A percentile compares a stretch with the other conserved stretches of the same genome.
Conservation (phyloP, 805 yeast genomes). For the Kluyveromyces dobzhanskii region DNA sequence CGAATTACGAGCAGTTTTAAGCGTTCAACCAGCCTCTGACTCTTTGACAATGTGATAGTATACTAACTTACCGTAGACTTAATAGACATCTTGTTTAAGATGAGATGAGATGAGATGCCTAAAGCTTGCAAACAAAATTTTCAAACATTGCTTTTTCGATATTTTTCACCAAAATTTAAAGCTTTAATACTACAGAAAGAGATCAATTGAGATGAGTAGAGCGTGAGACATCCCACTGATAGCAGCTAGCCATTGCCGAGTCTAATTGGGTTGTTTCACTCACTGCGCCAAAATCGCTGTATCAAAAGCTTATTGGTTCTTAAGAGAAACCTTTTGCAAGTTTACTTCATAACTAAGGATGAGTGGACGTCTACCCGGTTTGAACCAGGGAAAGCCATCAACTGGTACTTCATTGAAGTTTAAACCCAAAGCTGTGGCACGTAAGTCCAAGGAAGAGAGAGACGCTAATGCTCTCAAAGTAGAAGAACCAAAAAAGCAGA, state of each 20-base stretch:
- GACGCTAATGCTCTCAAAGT: conserved; percentile 64
- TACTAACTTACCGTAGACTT: too few species aligned
- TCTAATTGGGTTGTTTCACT: too few species aligned
- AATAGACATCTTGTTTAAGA: not conserved
- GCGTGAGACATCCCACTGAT: too few species aligned
- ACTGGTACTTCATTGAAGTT: conserved; percentile 45
- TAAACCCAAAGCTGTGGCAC: conserved; percentile 79
- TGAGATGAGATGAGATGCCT: conserved; percentile 17
- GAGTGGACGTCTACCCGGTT: conserved; percentile 29
- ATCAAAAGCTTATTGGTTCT: too few species aligned
- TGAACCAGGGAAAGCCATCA: conserved; percentile 31
- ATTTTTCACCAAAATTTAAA: not conserved
- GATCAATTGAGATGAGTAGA: too few species aligned
- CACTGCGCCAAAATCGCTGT: too few species aligned
- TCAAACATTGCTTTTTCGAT: not conserved
- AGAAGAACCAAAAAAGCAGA: conserved; percentile 12
- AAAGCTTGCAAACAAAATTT: not conserved
- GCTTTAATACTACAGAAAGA: too few species aligned
- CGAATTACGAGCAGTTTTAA: too few species aligned
- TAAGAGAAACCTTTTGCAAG: too few species aligned
- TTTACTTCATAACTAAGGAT: not conserved
- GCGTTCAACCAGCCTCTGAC: too few species aligned
- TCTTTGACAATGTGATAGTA: too few species aligned
- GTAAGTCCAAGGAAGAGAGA: conserved; percentile 78
- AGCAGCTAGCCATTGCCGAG: too few species aligned